These are phyloP conservation scores for Linnemannia exigua DNA, from an alignment of 192 early-diverging fungal genomes.

Conservation along the genomic window DNA sequence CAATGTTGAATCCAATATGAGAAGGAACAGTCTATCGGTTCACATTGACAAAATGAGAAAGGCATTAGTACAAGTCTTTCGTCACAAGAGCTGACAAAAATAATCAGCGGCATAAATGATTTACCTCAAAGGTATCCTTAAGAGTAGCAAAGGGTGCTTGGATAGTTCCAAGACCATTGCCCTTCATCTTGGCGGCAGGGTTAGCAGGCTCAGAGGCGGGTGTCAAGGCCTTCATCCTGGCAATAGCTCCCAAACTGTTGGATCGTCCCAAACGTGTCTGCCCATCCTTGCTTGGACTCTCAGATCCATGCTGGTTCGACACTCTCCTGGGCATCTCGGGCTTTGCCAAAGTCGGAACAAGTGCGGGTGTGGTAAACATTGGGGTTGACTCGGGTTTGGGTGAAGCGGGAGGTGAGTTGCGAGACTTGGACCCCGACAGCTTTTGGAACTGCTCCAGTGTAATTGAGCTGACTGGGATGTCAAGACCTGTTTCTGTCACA, in stretches of 20 bases:
- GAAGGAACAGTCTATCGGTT: conserved; percentile 75
- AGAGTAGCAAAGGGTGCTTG: conserved; percentile 92
- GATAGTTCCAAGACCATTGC: conserved; percentile 85
- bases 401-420: conserved; percentile 32
- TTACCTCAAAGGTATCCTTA: conserved; percentile 78
- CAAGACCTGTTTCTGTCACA: conserved; percentile 78
- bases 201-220: conserved; percentile 29
- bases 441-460: conserved; percentile 80
- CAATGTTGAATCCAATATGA: conserved; percentile 91
- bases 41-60: neutral
- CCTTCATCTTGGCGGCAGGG: conserved; percentile 70
- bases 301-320: conserved; percentile 14
- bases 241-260: conserved; percentile 60
- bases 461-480: conserved; percentile 76
- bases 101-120: no score
- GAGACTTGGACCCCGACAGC: conserved; percentile 62
- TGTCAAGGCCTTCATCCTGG: conserved; percentile 15
- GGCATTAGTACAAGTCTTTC: neutral
- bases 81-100: neutral
- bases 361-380: conserved; percentile 16
- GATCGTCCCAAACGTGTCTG: conserved; percentile 49
- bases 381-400: conserved; percentile 17
- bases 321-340: conserved; percentile 22
- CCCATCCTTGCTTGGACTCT: conserved; percentile 20
- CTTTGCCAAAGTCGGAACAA: neutral